phyloP scores from a whole-genome alignment of 23 red algal species.

The Gracilaria domingensis region DNA sequence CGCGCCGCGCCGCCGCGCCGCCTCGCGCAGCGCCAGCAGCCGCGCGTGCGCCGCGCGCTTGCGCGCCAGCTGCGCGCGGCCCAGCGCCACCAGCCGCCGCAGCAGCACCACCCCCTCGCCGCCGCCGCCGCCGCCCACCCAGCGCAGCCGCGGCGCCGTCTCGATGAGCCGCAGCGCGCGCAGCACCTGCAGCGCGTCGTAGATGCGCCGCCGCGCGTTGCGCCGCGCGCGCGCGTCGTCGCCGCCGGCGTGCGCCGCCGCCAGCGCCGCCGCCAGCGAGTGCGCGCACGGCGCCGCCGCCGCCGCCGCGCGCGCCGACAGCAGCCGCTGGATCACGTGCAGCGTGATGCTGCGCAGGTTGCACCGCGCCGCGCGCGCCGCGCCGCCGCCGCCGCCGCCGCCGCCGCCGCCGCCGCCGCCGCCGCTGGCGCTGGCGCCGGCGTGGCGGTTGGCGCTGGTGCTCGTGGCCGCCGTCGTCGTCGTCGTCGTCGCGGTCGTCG shows the following conservation, averaged over 20 bases:
- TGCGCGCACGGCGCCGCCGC: background rate
- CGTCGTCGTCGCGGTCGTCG: no score
- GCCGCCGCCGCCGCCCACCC: background rate
- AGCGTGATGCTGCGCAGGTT: background rate
- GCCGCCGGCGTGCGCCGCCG: background rate
- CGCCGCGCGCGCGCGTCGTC: background rate
- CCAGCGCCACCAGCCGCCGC: background rate
- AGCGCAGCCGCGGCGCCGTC: background rate
- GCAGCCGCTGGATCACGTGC: background rate
- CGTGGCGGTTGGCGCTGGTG: no score
- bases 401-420: no score
- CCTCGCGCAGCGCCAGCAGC: no score
- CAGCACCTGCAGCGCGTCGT: constrained; percentile 18
- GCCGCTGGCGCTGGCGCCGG: no score
- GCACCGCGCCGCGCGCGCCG: no score
- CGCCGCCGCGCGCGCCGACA: background rate
- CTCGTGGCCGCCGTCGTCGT: no score
- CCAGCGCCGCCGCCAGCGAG: background rate
- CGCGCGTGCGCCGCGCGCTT: background rate
- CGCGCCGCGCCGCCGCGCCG: no score
- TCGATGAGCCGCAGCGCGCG: background rate
- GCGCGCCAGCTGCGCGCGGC: background rate
- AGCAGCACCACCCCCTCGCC: background rate
- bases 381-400: background rate
- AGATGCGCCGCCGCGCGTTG: constrained; percentile 1